A percentile compares a stretch with the other conserved stretches of the same genome.
Evolutionary conservation across 2,329 filamentous ascomycete species (phyloP).

Genomic region (Aspergillus cejpii): DNA sequence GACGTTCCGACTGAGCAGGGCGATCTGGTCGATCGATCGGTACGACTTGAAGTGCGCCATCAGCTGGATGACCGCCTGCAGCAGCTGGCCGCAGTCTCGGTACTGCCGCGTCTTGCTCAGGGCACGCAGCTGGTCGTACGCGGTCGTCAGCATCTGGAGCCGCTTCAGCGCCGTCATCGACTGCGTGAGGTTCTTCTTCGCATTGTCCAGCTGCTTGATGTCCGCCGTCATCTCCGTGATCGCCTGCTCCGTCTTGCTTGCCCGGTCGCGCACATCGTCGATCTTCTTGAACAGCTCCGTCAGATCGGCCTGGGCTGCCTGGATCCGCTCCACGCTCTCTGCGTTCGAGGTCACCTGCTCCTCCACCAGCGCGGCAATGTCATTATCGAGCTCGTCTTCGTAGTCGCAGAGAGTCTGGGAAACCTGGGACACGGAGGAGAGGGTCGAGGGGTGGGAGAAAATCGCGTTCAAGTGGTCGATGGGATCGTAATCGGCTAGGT

Average conservation of each 20-base stretch:
- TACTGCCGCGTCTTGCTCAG: conserved; percentile 84
- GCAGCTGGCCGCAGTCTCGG: conserved; percentile 82
- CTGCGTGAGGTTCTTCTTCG: conserved; percentile 90
- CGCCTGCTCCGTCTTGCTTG: conserved; percentile 84
- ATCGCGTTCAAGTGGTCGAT: conserved; percentile 88
- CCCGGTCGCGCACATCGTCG: conserved; percentile 81
- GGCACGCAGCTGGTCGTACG: conserved; percentile 89
- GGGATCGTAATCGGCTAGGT: conserved; percentile 77
- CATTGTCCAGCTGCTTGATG: conserved; percentile 93
- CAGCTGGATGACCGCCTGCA: conserved; percentile 92
- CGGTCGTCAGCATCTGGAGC: conserved; percentile 96
- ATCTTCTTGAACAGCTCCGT: conserved; percentile 89
- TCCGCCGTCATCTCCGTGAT: conserved; percentile 99
- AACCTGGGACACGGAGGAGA: conserved; percentile 68
- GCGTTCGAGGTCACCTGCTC: conserved; percentile 77
- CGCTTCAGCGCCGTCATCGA: conserved; percentile 98
- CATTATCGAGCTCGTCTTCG: conserved; percentile 72
- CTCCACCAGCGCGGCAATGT: conserved; percentile 66
- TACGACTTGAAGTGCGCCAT: conserved; percentile 99
- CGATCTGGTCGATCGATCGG: conserved; percentile 95
- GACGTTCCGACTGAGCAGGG: conserved; percentile 83
- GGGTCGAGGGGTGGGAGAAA: conserved; percentile 81
- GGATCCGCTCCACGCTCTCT: conserved; percentile 84
- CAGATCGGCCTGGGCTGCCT: conserved; percentile 82
- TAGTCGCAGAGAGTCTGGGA: conserved; percentile 66